phyloP scores from a whole-genome alignment of 75 land plant species.

The Ceratopteris richardii region DNA sequence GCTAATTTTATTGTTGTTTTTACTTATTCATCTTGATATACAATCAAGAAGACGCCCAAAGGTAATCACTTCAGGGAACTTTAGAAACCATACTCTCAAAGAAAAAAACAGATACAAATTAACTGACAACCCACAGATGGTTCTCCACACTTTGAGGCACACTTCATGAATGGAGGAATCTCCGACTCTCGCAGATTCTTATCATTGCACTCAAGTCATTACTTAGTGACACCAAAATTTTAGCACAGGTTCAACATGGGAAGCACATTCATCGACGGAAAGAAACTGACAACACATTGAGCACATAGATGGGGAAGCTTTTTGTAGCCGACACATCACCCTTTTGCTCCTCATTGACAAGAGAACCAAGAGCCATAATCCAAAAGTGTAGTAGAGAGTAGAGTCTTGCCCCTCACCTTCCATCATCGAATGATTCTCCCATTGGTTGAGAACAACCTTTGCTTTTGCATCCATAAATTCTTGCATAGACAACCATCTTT shows the following conservation, averaged over 20 bases:
- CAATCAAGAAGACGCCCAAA: too few relatives aligned
- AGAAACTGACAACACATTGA: too few relatives aligned
- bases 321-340: background rate
- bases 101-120: too few relatives aligned
- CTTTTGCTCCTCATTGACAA: background rate
- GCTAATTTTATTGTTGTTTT: too few relatives aligned
- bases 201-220: too few relatives aligned
- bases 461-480: too few relatives aligned
- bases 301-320: background rate
- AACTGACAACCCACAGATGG: slow-evolving; percentile 42
- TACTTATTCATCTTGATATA: too few relatives aligned
- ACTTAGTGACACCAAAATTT: background rate
- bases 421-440: background rate
- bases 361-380: background rate
- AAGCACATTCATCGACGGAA: too few relatives aligned
- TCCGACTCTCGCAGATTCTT: background rate
- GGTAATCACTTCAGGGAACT: too few relatives aligned
- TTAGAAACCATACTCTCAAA: too few relatives aligned
- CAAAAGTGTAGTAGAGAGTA: background rate
- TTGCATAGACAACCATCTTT: too few relatives aligned
- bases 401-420: background rate
- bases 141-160: slow-evolving; percentile 68
- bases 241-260: too few relatives aligned
- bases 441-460: background rate
- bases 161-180: slow-evolving; percentile 36